Evolutionary conservation across 257 asterid genomes (phyloP), one percentile per base, ranked within the genome.

Genomic region (Linaria vulgaris): DNA sequence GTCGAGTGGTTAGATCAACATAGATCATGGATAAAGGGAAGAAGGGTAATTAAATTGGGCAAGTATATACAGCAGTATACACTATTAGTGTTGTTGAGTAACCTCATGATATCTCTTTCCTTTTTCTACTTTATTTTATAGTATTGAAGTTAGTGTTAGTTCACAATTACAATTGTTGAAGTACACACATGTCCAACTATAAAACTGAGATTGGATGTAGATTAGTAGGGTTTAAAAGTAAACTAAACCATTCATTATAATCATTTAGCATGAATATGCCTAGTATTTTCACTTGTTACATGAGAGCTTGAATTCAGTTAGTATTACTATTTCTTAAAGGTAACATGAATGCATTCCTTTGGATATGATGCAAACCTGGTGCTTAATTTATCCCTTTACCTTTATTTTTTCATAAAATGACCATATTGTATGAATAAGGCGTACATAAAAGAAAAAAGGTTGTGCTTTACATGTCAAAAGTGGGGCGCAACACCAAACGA

Each of bases 1-100:
- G 82, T 86, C 0, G 95, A 87, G 69, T 92, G 97, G 99, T 46
- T 92, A 65, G 87, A 73, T 67, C 78, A 85, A 43, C 80, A 89
- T 63, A 76, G 77, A 34, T 55, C 76, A 5, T 82, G 80, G 88
- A 58, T 85, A 39, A 86, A 80, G 38, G 91, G 95, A 56, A 82
- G 86, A 51, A 80, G 78, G 54, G 79, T 80, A 16, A 72, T 89
- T 57, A 96, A 92, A 70, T 73, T 92, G 63, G 99, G 99, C 68
- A 89, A 97, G 97, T 91, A 73, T 63, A 65, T 12, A 10, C 5
- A 22, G 45, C 63, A 14, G 21, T 55, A 52, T 37, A 5, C 13
- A 22, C 21, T 67, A 46, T n/a, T 52, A 50, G 38, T 43, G 2
- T 27, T 16, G 13, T 38, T 30, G 31, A 27, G 6, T 11, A 23